Base-by-base conservation (phyloP, 148 eudicot species). In the Spergularia bocconei region DNA sequence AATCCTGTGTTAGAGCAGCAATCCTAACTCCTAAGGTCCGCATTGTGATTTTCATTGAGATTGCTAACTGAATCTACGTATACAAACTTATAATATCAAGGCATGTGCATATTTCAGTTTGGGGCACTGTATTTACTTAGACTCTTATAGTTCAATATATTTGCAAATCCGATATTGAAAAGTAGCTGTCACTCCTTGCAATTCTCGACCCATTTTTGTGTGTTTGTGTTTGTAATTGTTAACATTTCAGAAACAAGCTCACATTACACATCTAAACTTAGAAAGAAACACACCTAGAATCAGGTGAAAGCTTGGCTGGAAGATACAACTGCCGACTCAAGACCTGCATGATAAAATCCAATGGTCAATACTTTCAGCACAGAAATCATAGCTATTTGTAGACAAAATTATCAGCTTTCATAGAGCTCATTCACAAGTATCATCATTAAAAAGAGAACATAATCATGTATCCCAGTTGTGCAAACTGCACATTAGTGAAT, bases 301-400 rank as follows among this genome's bases (percentile, higher is more conserved):
- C 91, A 73, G 91, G 81, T 55, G 98, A 83, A 55, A 81, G 84
- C 89, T 92, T 96, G 55, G 94, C 96, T 15, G 97, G 98, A 67
- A 92, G 91, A 87, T 92, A 96, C 79, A 96, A 80, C 77, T 91
- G 91, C 54, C 99, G 90, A 76, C 99, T 96, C 87, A 96, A 86
- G 74, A 96, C 99, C 99, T 95, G 67, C 77, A 74, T 17, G 57
- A 29, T 29, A 75, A 16, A 39, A 72, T 12, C 6, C 29, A 56
- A 74, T 53, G n/a, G 4, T 39, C 47, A 47, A 53, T 54, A 75
- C 25, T 14, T 53, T 13, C 16, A 73, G 38, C 23, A 68, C 33
- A 36, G 14, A 73, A 67, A 36, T 13, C 13, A 5, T 39, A 73
- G 51, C 25, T 17, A 68, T 15, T 53, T 11, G 33, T 16, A 59